phyloP scores from a whole-genome alignment of 148 eudicot species.

The Talinum fruticosum region DNA sequence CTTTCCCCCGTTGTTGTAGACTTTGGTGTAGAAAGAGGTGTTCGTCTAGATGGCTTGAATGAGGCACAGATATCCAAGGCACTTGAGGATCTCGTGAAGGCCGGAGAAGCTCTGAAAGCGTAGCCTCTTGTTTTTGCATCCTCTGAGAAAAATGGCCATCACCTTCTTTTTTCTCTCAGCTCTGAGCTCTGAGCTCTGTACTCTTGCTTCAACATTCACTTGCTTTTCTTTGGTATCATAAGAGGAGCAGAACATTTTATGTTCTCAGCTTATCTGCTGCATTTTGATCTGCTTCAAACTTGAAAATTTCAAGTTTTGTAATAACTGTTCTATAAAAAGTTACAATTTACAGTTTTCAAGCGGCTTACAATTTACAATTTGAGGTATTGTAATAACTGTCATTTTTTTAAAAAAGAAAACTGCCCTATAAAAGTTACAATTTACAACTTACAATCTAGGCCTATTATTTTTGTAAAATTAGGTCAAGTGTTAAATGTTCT shows the following conservation, averaged over 20 bases:
- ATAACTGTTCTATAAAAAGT: conserved; percentile 6
- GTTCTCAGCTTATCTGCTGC: conserved; percentile 10
- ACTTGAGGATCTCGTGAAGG: conserved; percentile 71
- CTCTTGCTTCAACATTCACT: conserved; percentile 16
- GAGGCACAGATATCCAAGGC: conserved; percentile 78
- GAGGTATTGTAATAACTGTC: conserved; percentile 8
- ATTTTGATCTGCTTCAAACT: neutral
- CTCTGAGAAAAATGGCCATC: neutral
- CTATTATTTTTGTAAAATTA: too few species aligned
- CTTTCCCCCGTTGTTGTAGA: conserved; percentile 45
- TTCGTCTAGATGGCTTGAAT: conserved; percentile 74
- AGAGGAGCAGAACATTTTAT: conserved; percentile 7
- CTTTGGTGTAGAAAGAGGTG: conserved; percentile 83
- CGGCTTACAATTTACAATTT: too few species aligned
- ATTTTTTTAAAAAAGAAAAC: too few species aligned
- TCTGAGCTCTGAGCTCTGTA: neutral
- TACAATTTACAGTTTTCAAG: too few species aligned
- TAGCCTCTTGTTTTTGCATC: conserved; percentile 20
- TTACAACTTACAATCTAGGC: too few species aligned
- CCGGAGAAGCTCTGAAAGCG: conserved; percentile 62
- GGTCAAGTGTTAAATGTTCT: too few species aligned
- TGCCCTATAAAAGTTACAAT: too few species aligned
- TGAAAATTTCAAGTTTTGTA: neutral
- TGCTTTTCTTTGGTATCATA: conserved; percentile 11
- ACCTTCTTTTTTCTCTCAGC: neutral